These are phyloP conservation scores for Rugonectria rugulosa DNA, from an alignment of 2,329 filamentous ascomycete species.

Conservation along the genomic window DNA sequence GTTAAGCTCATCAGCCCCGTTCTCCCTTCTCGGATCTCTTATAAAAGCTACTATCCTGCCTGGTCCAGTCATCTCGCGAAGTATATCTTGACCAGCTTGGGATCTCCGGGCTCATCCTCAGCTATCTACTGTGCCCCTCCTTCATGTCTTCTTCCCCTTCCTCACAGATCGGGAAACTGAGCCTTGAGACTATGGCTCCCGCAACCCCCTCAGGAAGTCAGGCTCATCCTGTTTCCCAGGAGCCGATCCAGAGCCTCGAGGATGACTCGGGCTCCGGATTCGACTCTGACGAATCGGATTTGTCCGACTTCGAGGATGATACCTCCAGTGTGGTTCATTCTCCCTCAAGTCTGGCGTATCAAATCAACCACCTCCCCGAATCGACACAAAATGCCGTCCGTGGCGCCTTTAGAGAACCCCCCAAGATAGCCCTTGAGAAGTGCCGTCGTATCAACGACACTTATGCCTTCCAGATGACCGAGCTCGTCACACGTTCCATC, in stretches of 20 bases:
- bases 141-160: constrained; percentile 1
- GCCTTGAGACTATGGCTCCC: constrained; percentile 42
- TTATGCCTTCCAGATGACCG: constrained; percentile 64
- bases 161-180: constrained; percentile 40
- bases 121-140: not conserved
- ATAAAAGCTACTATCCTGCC: constrained; percentile 30
- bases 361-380: constrained; percentile 48
- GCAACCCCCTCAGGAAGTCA: constrained; percentile 28
- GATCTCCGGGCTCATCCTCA: too few relatives aligned
- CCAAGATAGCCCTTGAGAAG: constrained; percentile 57
- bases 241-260: constrained; percentile 14
- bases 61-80: not conserved
- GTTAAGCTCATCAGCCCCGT: not conserved
- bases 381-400: constrained; percentile 49
- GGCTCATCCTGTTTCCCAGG: constrained; percentile 17
- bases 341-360: constrained; percentile 51
- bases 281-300: constrained; percentile 37
- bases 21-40: not conserved
- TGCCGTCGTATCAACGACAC: constrained; percentile 57
- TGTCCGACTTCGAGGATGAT: constrained; percentile 46
- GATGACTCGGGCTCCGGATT: constrained; percentile 40
- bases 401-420: constrained; percentile 56
- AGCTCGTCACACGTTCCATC: constrained; percentile 60
- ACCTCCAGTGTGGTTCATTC: constrained; percentile 43
- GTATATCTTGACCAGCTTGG: not conserved